These are phyloP conservation scores for Periconia digitata DNA, from an alignment of 2,329 filamentous ascomycete species.

Conservation along the genomic window DNA sequence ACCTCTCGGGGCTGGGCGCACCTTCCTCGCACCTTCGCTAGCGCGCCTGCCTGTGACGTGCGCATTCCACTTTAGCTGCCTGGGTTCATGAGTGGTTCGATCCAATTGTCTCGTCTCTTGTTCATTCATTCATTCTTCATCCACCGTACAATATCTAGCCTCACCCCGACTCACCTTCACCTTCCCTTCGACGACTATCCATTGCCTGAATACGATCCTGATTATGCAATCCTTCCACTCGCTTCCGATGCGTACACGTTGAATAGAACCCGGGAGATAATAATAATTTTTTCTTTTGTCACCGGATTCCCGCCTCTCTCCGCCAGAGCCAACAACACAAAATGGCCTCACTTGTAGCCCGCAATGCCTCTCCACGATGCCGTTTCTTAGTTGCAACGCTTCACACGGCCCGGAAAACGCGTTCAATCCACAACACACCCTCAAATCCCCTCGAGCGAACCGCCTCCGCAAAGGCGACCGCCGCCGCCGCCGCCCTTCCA, in stretches of 20 bases:
- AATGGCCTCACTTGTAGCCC: not conserved
- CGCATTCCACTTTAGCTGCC: not conserved
- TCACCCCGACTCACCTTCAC: not conserved
- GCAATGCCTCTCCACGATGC: not conserved
- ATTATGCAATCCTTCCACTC: not conserved
- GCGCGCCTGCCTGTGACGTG: conserved; percentile 6
- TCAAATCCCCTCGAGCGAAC: conserved; percentile 5
- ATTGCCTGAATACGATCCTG: not conserved
- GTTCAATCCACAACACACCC: conserved; percentile 10
- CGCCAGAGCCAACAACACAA: not conserved
- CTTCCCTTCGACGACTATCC: not conserved
- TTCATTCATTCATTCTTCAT: no score
- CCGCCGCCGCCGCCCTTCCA: conserved; percentile 11
- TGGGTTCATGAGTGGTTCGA: no score
- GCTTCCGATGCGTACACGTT: not conserved
- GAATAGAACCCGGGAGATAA: no score
- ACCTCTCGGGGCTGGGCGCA: not conserved
- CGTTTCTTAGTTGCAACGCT: not conserved
- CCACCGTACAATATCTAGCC: no score
- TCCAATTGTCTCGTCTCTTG: no score
- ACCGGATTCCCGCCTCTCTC: conserved; percentile 2
- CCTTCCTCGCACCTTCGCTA: not conserved
- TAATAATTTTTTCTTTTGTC: not conserved
- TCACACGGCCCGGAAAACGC: conserved; percentile 1
- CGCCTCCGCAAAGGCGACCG: conserved; percentile 6